These are phyloP conservation scores for Plectranthus barbatus DNA, from an alignment of 257 asterid species.

Conservation along the genomic window DNA sequence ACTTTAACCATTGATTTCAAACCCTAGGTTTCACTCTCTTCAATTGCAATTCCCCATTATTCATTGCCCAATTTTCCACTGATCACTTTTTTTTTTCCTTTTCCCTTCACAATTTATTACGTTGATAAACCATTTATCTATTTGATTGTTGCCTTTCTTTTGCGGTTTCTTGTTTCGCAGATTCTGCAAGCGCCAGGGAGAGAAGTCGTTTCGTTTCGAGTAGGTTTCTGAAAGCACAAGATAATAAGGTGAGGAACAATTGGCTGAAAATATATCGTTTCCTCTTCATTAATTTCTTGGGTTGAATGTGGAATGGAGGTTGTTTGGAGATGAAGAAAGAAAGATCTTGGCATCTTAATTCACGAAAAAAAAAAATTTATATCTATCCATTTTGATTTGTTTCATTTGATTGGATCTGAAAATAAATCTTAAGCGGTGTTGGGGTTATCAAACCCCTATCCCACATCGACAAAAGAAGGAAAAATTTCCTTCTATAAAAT, in stretches of 20 bases:
- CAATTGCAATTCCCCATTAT: conserved; percentile 42
- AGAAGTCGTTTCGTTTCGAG: conserved; percentile 19
- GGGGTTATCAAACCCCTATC: too few species aligned
- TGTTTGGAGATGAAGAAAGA: conserved; percentile 27
- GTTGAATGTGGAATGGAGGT: conserved; percentile 21
- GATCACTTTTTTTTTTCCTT: conserved; percentile 4
- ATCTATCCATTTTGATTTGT: background rate
- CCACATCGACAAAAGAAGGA: too few species aligned
- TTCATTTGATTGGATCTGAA: conserved; percentile 23
- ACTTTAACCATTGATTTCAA: too few species aligned
- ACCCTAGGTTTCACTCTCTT: conserved; percentile 49
- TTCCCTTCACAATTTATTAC: background rate
- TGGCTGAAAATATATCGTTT: background rate
- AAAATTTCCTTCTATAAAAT: too few species aligned
- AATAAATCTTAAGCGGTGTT: too few species aligned
- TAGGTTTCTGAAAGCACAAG: background rate
- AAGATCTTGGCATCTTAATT: conserved; percentile 35
- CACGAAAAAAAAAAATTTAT: conserved; percentile 10
- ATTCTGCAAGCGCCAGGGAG: conserved; percentile 15
- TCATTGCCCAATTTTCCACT: background rate
- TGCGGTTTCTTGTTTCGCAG: conserved; percentile 13
- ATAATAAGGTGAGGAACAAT: conserved; percentile 24
- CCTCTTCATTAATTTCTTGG: background rate
- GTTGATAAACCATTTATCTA: background rate
- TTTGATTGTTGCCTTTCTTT: background rate